phyloP scores from a whole-genome alignment of 1,139 yeast species.

The Williopsis jadinii region DNA sequence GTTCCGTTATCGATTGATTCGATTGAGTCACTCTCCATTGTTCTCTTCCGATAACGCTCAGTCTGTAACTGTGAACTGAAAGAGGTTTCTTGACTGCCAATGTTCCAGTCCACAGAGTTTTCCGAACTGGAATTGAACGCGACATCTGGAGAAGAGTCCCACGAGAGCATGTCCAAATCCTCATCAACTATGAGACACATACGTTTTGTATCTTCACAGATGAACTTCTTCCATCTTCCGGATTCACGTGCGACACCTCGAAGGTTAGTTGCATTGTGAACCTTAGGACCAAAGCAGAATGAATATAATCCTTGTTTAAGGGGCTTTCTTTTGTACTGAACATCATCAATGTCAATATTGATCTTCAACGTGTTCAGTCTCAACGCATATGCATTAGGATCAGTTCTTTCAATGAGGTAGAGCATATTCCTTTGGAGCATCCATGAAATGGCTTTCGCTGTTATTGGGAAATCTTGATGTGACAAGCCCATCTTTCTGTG shows the following conservation, averaged over 20 bases:
- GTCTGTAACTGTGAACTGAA: background rate
- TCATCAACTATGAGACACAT: constrained; percentile 13
- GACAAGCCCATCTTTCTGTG: constrained; percentile 13
- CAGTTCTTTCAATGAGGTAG: too few species aligned
- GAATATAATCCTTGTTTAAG: too few species aligned
- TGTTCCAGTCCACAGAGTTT: too few species aligned
- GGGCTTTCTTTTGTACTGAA: too few species aligned
- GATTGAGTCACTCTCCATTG: background rate
- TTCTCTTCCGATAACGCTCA: constrained; percentile 4
- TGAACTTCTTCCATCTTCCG: constrained; percentile 2
- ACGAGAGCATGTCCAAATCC: constrained; percentile 3
- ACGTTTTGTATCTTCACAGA: constrained; percentile 8
- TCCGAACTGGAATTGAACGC: background rate
- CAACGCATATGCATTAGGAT: background rate
- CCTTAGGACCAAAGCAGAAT: too few species aligned
- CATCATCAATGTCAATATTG: too few species aligned
- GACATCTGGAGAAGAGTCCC: background rate
- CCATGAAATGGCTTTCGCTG: background rate
- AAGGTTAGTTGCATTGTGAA: too few species aligned
- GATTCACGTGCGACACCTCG: background rate
- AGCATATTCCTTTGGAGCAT: too few species aligned
- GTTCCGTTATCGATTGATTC: constrained; percentile 3
- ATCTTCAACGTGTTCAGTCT: too few species aligned
- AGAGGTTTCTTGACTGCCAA: background rate
- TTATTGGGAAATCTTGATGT: constrained; percentile 8